Base-by-base conservation (phyloP, 352 stramenopile genomes). In the Phytophthora pinifolia region DNA sequence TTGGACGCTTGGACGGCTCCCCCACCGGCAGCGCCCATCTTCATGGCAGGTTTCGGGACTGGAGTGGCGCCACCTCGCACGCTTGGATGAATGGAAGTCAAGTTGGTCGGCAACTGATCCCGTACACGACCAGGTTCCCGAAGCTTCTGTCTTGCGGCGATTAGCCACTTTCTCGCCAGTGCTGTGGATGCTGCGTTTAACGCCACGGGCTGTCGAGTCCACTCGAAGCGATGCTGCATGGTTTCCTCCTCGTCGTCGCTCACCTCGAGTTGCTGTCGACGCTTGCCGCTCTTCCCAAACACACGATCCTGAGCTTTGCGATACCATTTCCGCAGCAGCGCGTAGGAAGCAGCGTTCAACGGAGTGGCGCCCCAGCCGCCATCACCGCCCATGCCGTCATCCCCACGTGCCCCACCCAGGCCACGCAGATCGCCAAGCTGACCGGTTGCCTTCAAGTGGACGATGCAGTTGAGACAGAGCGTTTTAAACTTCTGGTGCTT, bases 401-500 rank as follows among this genome's bases (percentile, higher is more conserved):
- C 55, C 20, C 29, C 17, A 17, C 47, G 59, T 15, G 17, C 33
- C 25, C 62, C 64, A 20, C 69, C 67, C 0, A 75, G 46, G 4
- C 66, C 66, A 20, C 61, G 68, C 7, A 56, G 52, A 46, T 44
- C 48, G 8, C 46, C 42, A 9, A 74, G 44, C 25, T 59, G 66
- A 17, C 56, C 67, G 9, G 48, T 76, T 14, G 61, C 80, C 59
- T 71, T 83, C 36, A 96, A 54, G 54, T 96, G 79, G 13, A 88
- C 76, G 30, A 98, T 78, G 62, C 96, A 98, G 46, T 89, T 94
- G 14, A 98, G 68, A 54, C 94, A 98, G 22, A 98, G 76, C 15
- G 94, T 98, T 76, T 96, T 90, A 68, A 98, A 98, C 44, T 80
- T 81, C 65, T 98, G 86, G 62, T 98, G 84, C 68, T 95, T 83